Evolutionary conservation across 805 yeast genomes (phyloP), one percentile per base, ranked within the genome.

Genomic region (Ogataea chonburiensis): DNA sequence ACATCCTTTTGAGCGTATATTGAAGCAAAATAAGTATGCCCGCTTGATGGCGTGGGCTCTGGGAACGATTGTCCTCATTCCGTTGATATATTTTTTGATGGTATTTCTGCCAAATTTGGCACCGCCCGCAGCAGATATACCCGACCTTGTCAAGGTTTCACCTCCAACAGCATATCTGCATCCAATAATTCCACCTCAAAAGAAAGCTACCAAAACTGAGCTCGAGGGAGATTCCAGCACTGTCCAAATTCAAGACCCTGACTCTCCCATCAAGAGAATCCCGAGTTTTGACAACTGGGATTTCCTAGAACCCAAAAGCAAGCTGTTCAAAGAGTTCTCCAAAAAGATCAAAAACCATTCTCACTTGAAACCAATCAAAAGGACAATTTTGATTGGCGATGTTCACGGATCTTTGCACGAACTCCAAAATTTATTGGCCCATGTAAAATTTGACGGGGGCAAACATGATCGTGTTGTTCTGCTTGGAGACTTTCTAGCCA

Each of bases 401-500:
- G 76, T 89, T 15, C 98, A 89, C 61, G 97, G 96, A 2, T 79
- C 80, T 48, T 76, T 68, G 49, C 61, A 67, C 6, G 77, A 76
- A 50, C 63, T 88, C 37, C 55, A 56, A 38, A 60, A 67, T 31
- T 64, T 91, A 25, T 61, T 89, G 37, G 50, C 66, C 7, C 71
- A 75, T 50, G 49, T 75, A 14, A 58, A 68, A 9, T 75, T 68
- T 50, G 66, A 76, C 38, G 55, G 58, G 11, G 50, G 50, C 4
- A 50, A 64, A 14, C 49, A 57, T 7, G 94, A 86, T 55, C 72
- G 73, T 28, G 66, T 88, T 10, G 61, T 89, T 1, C 63, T 88
- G 15, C 60, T 88, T 14, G 98, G 98, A 4, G 97, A 89, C 55
- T 86, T 88, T 57, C 67, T 86, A 12, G 70, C 87, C 33, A 91